Evolutionary conservation across 2,329 filamentous ascomycete species (phyloP).

Genomic region (Pestalotiopsis sp.): DNA sequence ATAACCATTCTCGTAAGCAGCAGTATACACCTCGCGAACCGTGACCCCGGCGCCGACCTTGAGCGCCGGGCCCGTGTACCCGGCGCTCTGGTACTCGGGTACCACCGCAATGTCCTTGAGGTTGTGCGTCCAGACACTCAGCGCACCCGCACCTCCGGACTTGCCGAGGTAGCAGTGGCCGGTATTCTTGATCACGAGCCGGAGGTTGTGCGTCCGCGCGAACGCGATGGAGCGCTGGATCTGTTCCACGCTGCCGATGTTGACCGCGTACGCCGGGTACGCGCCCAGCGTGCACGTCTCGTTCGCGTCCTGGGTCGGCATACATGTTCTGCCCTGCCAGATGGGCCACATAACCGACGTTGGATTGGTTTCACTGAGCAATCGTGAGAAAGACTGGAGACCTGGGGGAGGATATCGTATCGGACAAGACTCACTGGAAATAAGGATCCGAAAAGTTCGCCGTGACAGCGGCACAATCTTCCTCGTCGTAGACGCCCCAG

Average conservation of each 20-base stretch:
- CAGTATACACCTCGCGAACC: conserved; percentile 55
- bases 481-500: conserved; percentile 24
- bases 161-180: conserved; percentile 53
- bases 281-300: conserved; percentile 41
- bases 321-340: conserved; percentile 25
- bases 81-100: conserved; percentile 21
- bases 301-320: conserved; percentile 25
- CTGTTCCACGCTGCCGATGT: conserved; percentile 43
- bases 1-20: conserved; percentile 47
- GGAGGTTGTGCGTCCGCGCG: conserved; percentile 47
- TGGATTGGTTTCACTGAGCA: conserved; percentile 34
- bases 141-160: conserved; percentile 39
- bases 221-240: conserved; percentile 51
- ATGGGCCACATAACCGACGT: conserved; percentile 42
- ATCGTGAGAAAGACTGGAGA: not conserved
- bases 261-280: conserved; percentile 44
- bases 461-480: conserved; percentile 25
- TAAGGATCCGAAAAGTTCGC: conserved; percentile 27
- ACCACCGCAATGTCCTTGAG: conserved; percentile 36
- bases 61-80: conserved; percentile 38
- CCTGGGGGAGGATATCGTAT: too few species aligned
- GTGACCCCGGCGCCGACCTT: conserved; percentile 59
- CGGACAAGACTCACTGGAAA: conserved; percentile 19
- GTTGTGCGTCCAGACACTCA: conserved; percentile 41
- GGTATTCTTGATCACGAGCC: conserved; percentile 55